phyloP scores from a whole-genome alignment of 352 stramenopile genomes.

The Phytophthora sojae region DNA sequence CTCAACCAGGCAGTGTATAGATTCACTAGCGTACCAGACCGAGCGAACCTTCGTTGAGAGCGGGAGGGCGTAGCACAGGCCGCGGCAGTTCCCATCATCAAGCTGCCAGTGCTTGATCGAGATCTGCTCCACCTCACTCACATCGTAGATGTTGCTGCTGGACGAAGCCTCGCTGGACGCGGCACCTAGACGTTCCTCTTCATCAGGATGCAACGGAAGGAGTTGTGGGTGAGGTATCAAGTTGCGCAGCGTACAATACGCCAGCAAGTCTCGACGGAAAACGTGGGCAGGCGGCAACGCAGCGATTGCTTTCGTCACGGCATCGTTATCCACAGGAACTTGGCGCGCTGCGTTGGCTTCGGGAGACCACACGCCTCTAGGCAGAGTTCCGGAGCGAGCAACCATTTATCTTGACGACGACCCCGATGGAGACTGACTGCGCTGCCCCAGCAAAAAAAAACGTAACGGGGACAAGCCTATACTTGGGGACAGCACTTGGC shows the following conservation, averaged over 20 bases:
- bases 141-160: conserved; percentile 53
- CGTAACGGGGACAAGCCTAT: neutral
- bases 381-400: conserved; percentile 3
- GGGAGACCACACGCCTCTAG: conserved; percentile 55
- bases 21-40: conserved; percentile 46
- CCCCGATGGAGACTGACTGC: neutral
- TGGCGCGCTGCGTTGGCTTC: conserved; percentile 53
- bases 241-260: conserved; percentile 60
- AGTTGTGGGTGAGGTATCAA: conserved; percentile 74
- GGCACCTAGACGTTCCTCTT: conserved; percentile 60
- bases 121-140: conserved; percentile 67
- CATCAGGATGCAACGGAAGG: conserved; percentile 63
- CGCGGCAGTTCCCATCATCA: conserved; percentile 60
- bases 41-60: conserved; percentile 55
- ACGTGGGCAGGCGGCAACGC: conserved; percentile 34
- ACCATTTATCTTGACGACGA: conserved; percentile 12
- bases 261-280: conserved; percentile 71
- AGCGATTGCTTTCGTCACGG: conserved; percentile 31
- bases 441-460: neutral
- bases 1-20: no score
- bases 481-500: neutral
- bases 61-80: conserved; percentile 66
- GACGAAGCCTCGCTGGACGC: conserved; percentile 32
- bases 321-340: conserved; percentile 20
- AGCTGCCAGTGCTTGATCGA: conserved; percentile 73